Base-by-base conservation (phyloP, 306 rosid species). In the Rosa multiflora region DNA sequence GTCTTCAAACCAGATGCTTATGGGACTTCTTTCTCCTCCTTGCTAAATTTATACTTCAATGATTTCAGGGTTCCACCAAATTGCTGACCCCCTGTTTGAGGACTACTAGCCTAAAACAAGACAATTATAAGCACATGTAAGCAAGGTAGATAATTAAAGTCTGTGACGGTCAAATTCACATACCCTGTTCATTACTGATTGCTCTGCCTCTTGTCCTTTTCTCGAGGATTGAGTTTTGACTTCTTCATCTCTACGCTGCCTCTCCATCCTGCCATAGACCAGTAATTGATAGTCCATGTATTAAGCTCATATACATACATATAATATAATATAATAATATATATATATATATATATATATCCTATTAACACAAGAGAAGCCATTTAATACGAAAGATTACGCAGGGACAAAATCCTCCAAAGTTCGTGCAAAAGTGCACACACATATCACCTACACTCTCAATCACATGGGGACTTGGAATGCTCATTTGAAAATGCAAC, bases 241-340 rank as follows among this genome's bases (percentile, higher is more conserved):
- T 77, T 95, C 99, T 71, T 95, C 98, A 86, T 95, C 99, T 70
- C 96, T 90, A 37, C 99, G 92, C 78, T 95, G 99, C 79, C 99
- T 90, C 87, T 95, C 99, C 99, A 95, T 93, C 86, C 98, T 95
- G 82, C 48, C 56, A 78, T 53, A 39, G 81, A 82, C 69, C 77
- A 79, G 35, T 9, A 83, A 71, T 52, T 69, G 61, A 61, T 64
- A 32, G 20, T 23, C 5, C 12, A 35, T 37, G 49, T 70, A 29
- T 32, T 32, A 79, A 70, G 64, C 52, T 74, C 68, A 55, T 21
- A 75, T 6, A 67, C 29, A 26, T 26, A 26, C 29, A 26, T 26
- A 26, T 26, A 26, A 26, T 21, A 5, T 35, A 75, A 72, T 73
- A 40, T 29, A 21, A n/a, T n/a, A n/a, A 72, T 73, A 40, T 29